Conservation (phyloP, 306 rosid genomes). For the Dryas drummondii region DNA sequence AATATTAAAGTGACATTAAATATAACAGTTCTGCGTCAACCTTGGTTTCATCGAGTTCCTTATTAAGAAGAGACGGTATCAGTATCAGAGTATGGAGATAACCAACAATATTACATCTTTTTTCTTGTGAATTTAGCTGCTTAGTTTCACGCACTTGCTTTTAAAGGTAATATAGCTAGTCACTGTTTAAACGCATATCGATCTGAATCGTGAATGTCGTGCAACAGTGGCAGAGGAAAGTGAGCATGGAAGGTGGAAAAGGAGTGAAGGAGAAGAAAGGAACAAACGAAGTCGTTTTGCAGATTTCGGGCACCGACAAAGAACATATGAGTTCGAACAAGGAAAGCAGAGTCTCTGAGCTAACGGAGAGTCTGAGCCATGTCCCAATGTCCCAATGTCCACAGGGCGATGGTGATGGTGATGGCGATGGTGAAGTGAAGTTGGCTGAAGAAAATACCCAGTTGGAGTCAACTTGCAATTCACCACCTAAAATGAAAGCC, state of each 20-base stretch:
- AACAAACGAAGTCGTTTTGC: constrained; percentile 53
- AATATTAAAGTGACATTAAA: no score
- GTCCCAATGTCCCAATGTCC: neutral
- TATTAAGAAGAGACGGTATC: no score
- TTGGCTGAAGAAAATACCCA: constrained; percentile 29
- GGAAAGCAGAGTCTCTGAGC: constrained; percentile 24
- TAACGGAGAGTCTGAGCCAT: constrained; percentile 30
- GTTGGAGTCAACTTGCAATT: neutral
- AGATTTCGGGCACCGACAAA: constrained; percentile 27
- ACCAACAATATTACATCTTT: neutral
- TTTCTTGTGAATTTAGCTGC: neutral
- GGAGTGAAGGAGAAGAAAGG: constrained; percentile 39
- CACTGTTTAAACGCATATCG: no score
- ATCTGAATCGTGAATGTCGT: neutral
- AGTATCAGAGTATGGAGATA: no score
- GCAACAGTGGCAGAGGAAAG: neutral
- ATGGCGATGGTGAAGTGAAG: constrained; percentile 2
- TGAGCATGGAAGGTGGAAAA: constrained; percentile 26
- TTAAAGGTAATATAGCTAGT: no score
- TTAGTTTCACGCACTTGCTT: neutral
- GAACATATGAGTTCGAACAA: no score
- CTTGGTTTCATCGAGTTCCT: no score
- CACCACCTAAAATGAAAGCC: constrained; percentile 20
- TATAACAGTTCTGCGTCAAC: no score
- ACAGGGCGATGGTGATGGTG: neutral